Evolutionary conservation across 2,329 filamentous ascomycete species (phyloP), one percentile per base, ranked within the genome.

Genomic region (Sordariomycetes sp.): DNA sequence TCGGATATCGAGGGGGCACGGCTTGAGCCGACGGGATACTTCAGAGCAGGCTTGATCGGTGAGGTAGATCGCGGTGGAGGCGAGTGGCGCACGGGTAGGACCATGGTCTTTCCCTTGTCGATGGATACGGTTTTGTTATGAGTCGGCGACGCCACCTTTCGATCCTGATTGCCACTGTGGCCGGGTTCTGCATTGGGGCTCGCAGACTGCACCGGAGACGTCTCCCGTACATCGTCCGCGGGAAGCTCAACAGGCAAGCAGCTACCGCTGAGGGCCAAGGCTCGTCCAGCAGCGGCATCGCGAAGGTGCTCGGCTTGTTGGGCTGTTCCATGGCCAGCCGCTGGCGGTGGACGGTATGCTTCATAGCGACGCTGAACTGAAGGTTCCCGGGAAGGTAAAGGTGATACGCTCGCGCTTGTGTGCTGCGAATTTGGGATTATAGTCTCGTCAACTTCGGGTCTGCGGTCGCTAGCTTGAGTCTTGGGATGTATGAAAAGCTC

Each of bases 31-130:
- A 48, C 34, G n/a, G 65, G 62, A 13, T 83, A 76, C 66, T 91
- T 91, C 61, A 91, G 65, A 1, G 87, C 87, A 1, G 87, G 90
- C 67, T 92, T 92, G 52, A 83, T 82, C 10, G 88, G 88, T 0
- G 87, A 90, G 12, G 87, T 73, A 5, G 87, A 89, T 53, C 88
- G 78, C 34, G 82, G 74, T 24, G 86, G 84, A 6, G 87, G 88
- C 32, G 60, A 53, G 28, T 62, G 60, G 45, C 58, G 59, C 45
- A 58, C 51, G 4, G 58, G 58, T 20, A 58, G 39, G 24, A 35
- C 35, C 28, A 61, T 45, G 17, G 15, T 54, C 42, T 54, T 39
- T 7, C 15, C 17, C 13, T 17, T 17, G 8, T 5, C 52, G 20
- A 52, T n/a, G 5, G 45, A 50, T 50, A 50, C 45, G n/a, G 22